Percentiles rank a stretch among this genome's conserved stretches.
phyloP scores from a whole-genome alignment of 2,329 filamentous ascomycete genomes.

The Plectosphaerella plurivora region DNA sequence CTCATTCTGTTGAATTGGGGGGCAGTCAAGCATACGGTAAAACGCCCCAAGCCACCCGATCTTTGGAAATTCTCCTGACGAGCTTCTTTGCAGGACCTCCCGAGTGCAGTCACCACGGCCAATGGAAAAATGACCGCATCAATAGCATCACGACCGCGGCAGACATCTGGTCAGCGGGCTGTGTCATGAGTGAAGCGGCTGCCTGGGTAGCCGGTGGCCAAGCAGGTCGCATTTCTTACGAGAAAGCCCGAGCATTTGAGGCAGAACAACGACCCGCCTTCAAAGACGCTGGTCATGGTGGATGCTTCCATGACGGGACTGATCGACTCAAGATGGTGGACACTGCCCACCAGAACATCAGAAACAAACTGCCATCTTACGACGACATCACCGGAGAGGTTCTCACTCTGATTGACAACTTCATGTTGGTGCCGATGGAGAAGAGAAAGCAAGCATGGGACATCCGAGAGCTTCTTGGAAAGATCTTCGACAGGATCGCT shows the following conservation, averaged over 20 bases:
- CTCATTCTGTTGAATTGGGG: not conserved
- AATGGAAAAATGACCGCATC: not conserved
- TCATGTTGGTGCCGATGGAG: too few species aligned
- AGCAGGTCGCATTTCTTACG: not conserved
- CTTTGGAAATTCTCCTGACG: too few species aligned
- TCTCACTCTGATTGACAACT: not conserved
- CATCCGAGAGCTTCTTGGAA: too few species aligned
- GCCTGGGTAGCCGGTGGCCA: constrained; percentile 4
- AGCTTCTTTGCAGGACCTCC: not conserved
- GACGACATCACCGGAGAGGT: not conserved
- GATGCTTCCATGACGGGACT: not conserved
- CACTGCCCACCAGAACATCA: not conserved
- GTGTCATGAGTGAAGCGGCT: constrained; percentile 6
- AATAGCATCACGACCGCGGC: constrained; percentile 4
- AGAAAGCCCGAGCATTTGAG: not conserved
- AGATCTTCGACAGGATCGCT: too few species aligned
- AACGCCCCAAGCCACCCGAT: too few species aligned
- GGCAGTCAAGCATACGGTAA: not conserved
- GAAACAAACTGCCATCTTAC: not conserved
- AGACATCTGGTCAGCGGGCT: constrained; percentile 8
- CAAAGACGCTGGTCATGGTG: not conserved
- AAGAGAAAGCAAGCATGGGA: too few species aligned
- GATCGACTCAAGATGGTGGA: not conserved
- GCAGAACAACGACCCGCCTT: not conserved
- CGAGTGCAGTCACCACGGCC: not conserved